Percentiles rank a stretch among this genome's conserved stretches.
Conservation (phyloP, 2,329 filamentous ascomycete genomes). For the Fusarium buxicola region DNA sequence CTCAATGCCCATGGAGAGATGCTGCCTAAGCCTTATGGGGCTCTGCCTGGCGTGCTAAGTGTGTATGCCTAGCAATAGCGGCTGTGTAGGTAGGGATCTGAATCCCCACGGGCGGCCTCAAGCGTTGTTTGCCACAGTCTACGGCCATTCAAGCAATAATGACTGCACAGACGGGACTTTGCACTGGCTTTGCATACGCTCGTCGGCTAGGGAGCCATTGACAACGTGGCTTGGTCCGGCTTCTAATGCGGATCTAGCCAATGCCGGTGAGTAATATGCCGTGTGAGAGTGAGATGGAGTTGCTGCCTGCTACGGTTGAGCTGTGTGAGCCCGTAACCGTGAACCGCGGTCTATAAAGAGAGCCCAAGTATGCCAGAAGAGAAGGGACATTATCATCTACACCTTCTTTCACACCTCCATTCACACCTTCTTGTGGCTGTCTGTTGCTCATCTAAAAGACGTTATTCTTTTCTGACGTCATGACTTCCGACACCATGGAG, state of each 20-base stretch:
- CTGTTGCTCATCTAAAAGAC: no score
- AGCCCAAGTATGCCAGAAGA: background rate
- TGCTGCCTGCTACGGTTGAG: slow-evolving; percentile 5
- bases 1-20: slow-evolving; percentile 1
- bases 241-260: background rate
- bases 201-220: background rate
- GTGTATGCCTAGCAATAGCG: slow-evolving; percentile 21
- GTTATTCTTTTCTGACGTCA: background rate
- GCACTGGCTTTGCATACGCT: background rate
- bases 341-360: slow-evolving; percentile 20
- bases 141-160: background rate
- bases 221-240: background rate
- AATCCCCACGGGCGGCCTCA: background rate
- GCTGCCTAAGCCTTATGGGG: slow-evolving; percentile 16
- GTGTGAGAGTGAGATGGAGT: background rate
- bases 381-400: background rate
- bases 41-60: slow-evolving; percentile 8
- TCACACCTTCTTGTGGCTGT: background rate
- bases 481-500: slow-evolving; percentile 36
- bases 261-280: slow-evolving; percentile 35
- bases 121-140: background rate
- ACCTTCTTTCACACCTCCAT: background rate
- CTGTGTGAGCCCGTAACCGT: background rate
- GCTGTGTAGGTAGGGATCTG: slow-evolving; percentile 16
- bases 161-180: no score